These are phyloP conservation scores for Hericium coralloides DNA, from an alignment of 768 basidiomycete genomes.

Conservation along the genomic window DNA sequence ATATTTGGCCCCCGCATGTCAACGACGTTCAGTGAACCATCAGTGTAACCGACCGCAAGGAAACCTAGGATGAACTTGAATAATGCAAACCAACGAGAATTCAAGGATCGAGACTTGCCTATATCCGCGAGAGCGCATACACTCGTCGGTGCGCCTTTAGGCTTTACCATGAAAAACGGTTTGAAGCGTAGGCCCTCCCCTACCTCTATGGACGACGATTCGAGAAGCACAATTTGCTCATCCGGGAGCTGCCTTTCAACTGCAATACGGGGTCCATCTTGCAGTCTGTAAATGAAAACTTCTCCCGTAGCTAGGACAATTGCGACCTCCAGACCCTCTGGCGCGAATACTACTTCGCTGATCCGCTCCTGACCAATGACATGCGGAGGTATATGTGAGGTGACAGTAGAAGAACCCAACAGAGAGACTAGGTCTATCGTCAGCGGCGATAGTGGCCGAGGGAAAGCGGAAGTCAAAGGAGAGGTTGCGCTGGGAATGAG, in stretches of 20 bases:
- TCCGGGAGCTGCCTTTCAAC: conserved; percentile 23
- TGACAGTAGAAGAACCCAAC: conserved; percentile 18
- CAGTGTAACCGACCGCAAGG: conserved; percentile 59
- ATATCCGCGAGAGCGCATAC: conserved; percentile 63
- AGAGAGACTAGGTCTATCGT: conserved; percentile 37
- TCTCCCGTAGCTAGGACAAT: conserved; percentile 49
- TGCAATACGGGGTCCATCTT: conserved; percentile 10
- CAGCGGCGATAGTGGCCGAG: conserved; percentile 50
- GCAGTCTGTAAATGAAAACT: conserved; percentile 41
- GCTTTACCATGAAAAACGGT: conserved; percentile 52
- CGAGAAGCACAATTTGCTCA: conserved; percentile 44
- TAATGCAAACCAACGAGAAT: neutral
- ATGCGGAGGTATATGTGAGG: conserved; percentile 14
- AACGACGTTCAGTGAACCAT: conserved; percentile 51
- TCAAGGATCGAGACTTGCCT: conserved; percentile 35
- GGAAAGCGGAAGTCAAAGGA: conserved; percentile 54
- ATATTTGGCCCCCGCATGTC: conserved; percentile 71
- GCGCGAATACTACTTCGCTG: conserved; percentile 38
- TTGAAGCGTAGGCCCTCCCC: conserved; percentile 35
- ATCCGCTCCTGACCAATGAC: conserved; percentile 27
- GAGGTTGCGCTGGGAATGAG: conserved; percentile 36
- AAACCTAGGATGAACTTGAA: conserved; percentile 45
- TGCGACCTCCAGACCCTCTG: conserved; percentile 49
- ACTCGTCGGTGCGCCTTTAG: conserved; percentile 35
- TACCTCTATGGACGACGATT: conserved; percentile 32